Evolutionary conservation across 805 yeast genomes (phyloP).

Genomic region (Martiniozyma abietophila): DNA sequence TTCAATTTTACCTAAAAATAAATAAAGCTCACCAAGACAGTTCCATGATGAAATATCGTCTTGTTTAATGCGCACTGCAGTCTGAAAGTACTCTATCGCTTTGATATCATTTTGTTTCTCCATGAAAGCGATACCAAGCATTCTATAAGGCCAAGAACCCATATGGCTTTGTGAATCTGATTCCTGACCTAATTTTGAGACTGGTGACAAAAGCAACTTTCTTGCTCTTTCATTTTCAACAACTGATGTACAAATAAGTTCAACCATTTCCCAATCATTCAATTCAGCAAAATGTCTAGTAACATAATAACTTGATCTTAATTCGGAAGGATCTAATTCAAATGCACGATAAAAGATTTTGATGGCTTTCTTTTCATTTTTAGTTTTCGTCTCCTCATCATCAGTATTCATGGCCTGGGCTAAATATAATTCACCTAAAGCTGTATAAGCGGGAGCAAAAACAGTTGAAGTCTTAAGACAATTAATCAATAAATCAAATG

Average conservation of each 20-base stretch:
- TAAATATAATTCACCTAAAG: conserved; percentile 68
- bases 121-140: conserved; percentile 69
- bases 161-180: conserved; percentile 18
- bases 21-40: conserved; percentile 95
- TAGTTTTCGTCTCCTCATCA: background rate
- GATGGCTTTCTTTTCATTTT: conserved; percentile 61
- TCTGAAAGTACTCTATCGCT: conserved; percentile 86
- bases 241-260: conserved; percentile 57
- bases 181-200: conserved; percentile 9
- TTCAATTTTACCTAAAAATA: conserved; percentile 72
- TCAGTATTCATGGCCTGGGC: conserved; percentile 31
- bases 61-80: conserved; percentile 62
- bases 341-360: conserved; percentile 87
- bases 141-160: conserved; percentile 80
- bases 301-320: conserved; percentile 62
- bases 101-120: conserved; percentile 62
- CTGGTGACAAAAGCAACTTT: conserved; percentile 25
- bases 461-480: conserved; percentile 57
- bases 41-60: conserved; percentile 77
- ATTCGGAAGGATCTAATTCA: conserved; percentile 72
- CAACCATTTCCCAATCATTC: conserved; percentile 80
- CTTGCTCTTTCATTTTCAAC: conserved; percentile 55
- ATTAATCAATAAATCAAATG: conserved; percentile 49
- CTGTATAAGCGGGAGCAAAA: conserved; percentile 72
- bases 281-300: conserved; percentile 58